Conservation (phyloP, 192 early-diverging fungal genomes). For the Spizellomyces sp. region DNA sequence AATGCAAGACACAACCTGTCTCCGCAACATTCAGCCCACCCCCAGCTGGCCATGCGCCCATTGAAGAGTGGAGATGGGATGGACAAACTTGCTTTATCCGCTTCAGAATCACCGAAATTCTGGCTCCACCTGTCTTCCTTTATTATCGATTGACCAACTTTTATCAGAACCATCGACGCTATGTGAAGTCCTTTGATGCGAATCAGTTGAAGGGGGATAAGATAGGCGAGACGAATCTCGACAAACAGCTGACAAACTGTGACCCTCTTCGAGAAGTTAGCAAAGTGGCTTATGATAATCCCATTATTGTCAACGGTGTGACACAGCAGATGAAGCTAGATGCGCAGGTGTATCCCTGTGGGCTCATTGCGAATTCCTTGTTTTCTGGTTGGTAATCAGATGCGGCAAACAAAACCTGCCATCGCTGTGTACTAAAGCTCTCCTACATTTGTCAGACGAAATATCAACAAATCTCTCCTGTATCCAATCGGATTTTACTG, state of each 20-base stretch:
- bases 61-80: conserved; percentile 54
- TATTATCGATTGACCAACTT: conserved; percentile 98
- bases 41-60: conserved; percentile 24
- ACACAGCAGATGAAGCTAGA: neutral
- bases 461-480: conserved; percentile 50
- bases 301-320: neutral
- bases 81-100: conserved; percentile 68
- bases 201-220: conserved; percentile 75
- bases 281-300: no score
- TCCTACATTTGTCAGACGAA: conserved; percentile 18
- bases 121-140: conserved; percentile 82
- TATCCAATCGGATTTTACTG: conserved; percentile 4
- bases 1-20: conserved; percentile 56
- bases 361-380: conserved; percentile 96
- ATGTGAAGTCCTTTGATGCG: conserved; percentile 86
- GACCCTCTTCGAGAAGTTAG: conserved; percentile 49
- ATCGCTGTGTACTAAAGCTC: no score
- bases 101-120: conserved; percentile 60
- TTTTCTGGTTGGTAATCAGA: conserved; percentile 76
- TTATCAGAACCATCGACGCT: conserved; percentile 98
- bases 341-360: conserved; percentile 87
- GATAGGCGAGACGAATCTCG: neutral
- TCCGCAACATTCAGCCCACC: conserved; percentile 7
- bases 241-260: conserved; percentile 52
- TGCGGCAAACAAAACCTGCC: no score